Conservation (phyloP, 2,329 filamentous ascomycete species). For the Scortechinia acanthostroma region DNA sequence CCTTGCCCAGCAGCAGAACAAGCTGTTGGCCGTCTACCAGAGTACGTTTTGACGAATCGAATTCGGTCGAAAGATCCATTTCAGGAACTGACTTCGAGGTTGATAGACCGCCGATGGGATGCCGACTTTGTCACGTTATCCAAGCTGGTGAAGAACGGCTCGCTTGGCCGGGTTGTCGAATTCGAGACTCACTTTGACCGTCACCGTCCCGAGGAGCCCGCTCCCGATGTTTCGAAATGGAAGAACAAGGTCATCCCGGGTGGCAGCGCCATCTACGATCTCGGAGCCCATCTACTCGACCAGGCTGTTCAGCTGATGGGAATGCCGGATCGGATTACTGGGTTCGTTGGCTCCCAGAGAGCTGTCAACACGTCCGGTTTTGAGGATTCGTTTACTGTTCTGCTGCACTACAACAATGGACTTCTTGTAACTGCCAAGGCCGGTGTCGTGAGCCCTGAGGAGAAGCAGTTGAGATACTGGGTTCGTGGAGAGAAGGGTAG, state of each 20-base stretch:
- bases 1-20: conserved; percentile 39
- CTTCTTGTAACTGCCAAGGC: conserved; percentile 65
- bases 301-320: conserved; percentile 69
- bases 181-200: conserved; percentile 78
- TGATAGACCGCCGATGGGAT: conserved; percentile 63
- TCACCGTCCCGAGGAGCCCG: conserved; percentile 46
- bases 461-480: conserved; percentile 69
- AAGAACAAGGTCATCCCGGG: conserved; percentile 57
- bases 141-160: conserved; percentile 48
- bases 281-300: conserved; percentile 72
- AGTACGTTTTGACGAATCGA: conserved; percentile 23
- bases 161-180: conserved; percentile 67
- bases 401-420: conserved; percentile 59
- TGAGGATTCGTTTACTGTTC: conserved; percentile 51
- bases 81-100: conserved; percentile 5
- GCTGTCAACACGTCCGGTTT: conserved; percentile 35
- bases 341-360: conserved; percentile 61
- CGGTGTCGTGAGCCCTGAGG: conserved; percentile 61
- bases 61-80: background rate
- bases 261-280: conserved; percentile 65
- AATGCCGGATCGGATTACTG: conserved; percentile 59
- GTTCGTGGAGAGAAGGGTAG: conserved; percentile 67
- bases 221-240: conserved; percentile 41
- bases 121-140: conserved; percentile 67
- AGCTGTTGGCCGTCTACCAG: conserved; percentile 63